Percentiles rank a stretch among this genome's conserved stretches.
Evolutionary conservation across 139 green algal genomes (phyloP).

Genomic region (Desmodesmus armatus): DNA sequence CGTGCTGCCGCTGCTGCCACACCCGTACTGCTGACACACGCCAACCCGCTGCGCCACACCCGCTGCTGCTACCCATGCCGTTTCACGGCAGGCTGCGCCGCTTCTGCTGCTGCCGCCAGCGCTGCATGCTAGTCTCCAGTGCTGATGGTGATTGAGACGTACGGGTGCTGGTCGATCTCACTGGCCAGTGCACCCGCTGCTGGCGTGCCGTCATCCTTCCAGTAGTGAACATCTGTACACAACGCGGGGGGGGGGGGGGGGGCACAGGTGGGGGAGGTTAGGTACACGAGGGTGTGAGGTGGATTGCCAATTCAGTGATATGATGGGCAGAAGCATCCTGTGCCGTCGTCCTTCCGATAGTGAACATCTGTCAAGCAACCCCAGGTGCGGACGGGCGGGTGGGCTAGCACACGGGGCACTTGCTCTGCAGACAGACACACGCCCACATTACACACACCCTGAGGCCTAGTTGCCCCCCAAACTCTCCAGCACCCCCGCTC

Average conservation of each 20-base stretch:
- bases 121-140: constrained; percentile 59
- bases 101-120: background rate
- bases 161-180: constrained; percentile 81
- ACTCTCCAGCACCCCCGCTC: background rate
- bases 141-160: constrained; percentile 87
- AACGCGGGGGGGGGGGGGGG: background rate
- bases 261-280: too few relatives aligned
- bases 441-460: too few relatives aligned
- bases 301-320: too few relatives aligned
- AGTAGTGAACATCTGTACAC: constrained; percentile 55
- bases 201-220: constrained; percentile 63
- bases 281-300: background rate
- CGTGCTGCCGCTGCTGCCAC: background rate
- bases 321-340: too few relatives aligned
- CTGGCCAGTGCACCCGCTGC: constrained; percentile 51
- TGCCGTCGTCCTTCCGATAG: too few relatives aligned
- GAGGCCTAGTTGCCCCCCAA: too few relatives aligned
- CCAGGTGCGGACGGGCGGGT: too few relatives aligned
- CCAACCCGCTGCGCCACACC: background rate
- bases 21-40: background rate
- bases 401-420: too few relatives aligned
- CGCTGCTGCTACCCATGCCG: too few relatives aligned
- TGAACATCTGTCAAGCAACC: too few relatives aligned
- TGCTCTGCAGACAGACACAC: too few relatives aligned
- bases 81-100: background rate